Base-by-base conservation (phyloP, 148 eudicot species). In the Talinum fruticosum region DNA sequence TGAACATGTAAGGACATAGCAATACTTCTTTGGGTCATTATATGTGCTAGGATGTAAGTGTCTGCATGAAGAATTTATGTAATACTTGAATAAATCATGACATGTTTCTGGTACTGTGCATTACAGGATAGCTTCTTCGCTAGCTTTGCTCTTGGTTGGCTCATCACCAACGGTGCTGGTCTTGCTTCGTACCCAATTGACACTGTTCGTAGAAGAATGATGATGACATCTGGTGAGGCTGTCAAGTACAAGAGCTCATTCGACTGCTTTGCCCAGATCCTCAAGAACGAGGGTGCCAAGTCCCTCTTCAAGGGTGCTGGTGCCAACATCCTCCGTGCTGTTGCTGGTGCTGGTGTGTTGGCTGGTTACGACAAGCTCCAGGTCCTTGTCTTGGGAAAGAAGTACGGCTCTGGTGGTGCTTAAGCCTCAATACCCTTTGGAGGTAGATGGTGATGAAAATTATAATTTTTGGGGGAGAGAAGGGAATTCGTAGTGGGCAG, bases 261-360 rank as follows among this genome's bases (percentile, higher is more conserved):
- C 2, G 96, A 91, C 74, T 91, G 92, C 26, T 91, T 91, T 75
- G 47, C 69, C n/a, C 92, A 91, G 72, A 89, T 91, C 77, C 34
- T 91, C 21, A 91, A 89, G 90, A 89, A 89, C 65, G 96, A 91
- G 90, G 96, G 92, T 44, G 71, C 91, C 69, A 89, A 88, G 76
- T 91, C 96, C 8, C 70, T 89, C 81, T 91, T 91, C 89, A 91
- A 91, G 91, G 92, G 96, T 79, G 96, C 92, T 21, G 96, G 92
- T 81, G 96, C 96, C 2, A 91, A 91, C 82, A 89, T 91, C 75
- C 92, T 91, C 49, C 96, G 92, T 77, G 96, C 96, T 10, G 81
- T 91, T 65, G 92, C 96, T 34, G 96, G 96, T 85, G 96, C 95
- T 68, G 96, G 96, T 81, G 96, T 91, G 71, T 90, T 91, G 75